These are phyloP conservation scores for Tuber aestivum DNA, from an alignment of 495 filamentous ascomycete genomes.

Conservation along the genomic window DNA sequence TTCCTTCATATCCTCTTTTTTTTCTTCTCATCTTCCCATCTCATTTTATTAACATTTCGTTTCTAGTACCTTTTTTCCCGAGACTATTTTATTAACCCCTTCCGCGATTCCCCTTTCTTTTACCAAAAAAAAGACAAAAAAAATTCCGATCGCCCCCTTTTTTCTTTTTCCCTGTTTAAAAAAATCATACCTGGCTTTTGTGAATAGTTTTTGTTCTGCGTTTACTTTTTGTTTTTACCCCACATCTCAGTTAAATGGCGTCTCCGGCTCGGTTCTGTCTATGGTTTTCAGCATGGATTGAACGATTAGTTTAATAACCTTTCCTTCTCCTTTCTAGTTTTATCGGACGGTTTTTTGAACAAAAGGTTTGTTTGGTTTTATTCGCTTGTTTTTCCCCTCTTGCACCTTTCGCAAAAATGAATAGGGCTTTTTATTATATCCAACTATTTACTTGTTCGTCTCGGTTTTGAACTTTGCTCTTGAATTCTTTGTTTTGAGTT, in stretches of 20 bases:
- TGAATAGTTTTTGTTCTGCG: slow-evolving; percentile 21
- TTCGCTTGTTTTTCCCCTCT: background rate
- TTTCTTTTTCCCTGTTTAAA: background rate
- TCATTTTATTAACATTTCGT: too few species aligned
- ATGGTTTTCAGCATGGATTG: slow-evolving; percentile 43
- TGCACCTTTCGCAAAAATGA: background rate
- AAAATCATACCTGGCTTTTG: background rate
- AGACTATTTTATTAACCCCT: slow-evolving; percentile 24
- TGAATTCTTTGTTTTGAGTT: background rate
- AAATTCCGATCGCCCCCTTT: background rate
- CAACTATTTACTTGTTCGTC: background rate
- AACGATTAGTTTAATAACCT: slow-evolving; percentile 31
- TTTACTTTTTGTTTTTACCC: slow-evolving; percentile 28
- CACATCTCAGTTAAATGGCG: slow-evolving; percentile 39
- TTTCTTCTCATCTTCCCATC: slow-evolving; percentile 17
- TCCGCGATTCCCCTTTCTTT: slow-evolving; percentile 4
- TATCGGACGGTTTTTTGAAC: slow-evolving; percentile 4
- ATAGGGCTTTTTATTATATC: slow-evolving; percentile 1
- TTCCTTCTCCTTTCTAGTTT: background rate
- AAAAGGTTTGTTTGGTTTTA: slow-evolving; percentile 10
- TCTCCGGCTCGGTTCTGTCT: slow-evolving; percentile 42
- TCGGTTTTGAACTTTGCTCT: background rate
- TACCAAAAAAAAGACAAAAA: slow-evolving; percentile 6
- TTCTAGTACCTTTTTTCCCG: slow-evolving; percentile 17
- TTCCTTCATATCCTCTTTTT: slow-evolving; percentile 28